Base-by-base conservation (phyloP, 306 rosid species). In the Cucumis melo region DNA sequence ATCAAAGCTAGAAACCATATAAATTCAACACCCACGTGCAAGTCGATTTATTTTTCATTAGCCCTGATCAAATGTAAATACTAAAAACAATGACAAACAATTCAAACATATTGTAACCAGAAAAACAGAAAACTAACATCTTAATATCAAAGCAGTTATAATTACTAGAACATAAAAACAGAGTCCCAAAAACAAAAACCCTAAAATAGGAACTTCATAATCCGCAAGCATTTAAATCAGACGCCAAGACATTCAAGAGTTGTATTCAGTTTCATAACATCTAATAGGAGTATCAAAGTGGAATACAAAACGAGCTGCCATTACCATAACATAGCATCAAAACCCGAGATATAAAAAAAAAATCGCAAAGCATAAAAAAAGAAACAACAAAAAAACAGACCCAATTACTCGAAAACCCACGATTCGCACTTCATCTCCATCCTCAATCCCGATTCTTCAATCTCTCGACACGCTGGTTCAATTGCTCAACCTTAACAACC, bases 401-500 rank as follows among this genome's bases (percentile, higher is more conserved):
- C 59, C 59, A 71, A 24, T 71, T 48, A 71, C 53, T 71, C 2
- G 57, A 42, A 23, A 34, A 21, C 57, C 57, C 20, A 21, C 75
- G 42, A 71, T 24, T 24, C 42, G 20, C 8, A 7, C 23, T 46
- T 34, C 74, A 68, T 44, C 21, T 1, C 7, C 38, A 44, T 13
- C 38, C 74, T 91, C 92, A 95, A 23, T 95, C 97, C 60, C 87
- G 83, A 75, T 72, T 91, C 94, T 91, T 93, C 86, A 87, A 80
- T 72, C 92, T 89, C 11, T 95, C 96, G 27, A 92, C 76, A 62
- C 97, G 93, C 89, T 92, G 97, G 80, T 92, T 95, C 62, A 95
- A 77, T 76, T 84, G 92, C 46, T 95, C 98, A 81, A 95, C 89
- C 85, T 79, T 81, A 16, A 91, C 89, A 41, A 92, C 93, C 14